Base-by-base conservation (phyloP, 1,139 yeast genomes). In the Citeromyces siamensis region DNA sequence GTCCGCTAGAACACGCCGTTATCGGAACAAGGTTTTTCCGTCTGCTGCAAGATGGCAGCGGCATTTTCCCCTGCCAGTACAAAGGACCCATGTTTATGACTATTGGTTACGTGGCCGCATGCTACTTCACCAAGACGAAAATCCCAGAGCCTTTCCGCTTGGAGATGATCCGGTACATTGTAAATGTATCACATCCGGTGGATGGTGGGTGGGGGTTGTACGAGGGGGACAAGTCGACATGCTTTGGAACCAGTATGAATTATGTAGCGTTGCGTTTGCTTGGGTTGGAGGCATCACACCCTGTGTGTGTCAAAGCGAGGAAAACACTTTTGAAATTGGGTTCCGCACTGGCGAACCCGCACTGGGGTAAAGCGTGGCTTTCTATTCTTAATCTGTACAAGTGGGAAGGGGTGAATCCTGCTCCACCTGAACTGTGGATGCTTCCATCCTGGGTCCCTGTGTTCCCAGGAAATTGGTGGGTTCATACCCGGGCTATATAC, bases 181-280 rank as follows among this genome's bases (percentile, higher is more conserved):
- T 85, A 14, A 93, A 93, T 52, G 71, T 84, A 1, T 79, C 97
- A 0, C 95, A 90, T 53, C 97, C 96, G 0, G 95, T 86, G 0
- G 99, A 93, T 57, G 99, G 99, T n/a, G 99, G 98, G 1, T 93
- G 99, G 98, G 98, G 97, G 0, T 66, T 93, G 37, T 97, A 90
- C 52, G 73, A 86, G 3, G 77, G 74, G 35, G 98, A 90, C 52
- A 90, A 88, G 53, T 79, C 94, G 6, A 93, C 98, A 0, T 93
- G 93, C 46, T 88, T 86, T 55, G 98, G 99, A 4, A 93, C 99
- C 2, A 67, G 86, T 1, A 71, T 90, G 51, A 86, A 86, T 57
- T 93, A 93, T 55, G 79, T 90, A 6, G 62, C 66, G 21, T 64
- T 90, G 41, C 66, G 99, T 42, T 58, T 93, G 7, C 55, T 90